Evolutionary conservation across 2,329 filamentous ascomycete genomes (phyloP).

Genomic region (Truncatella angustata): DNA sequence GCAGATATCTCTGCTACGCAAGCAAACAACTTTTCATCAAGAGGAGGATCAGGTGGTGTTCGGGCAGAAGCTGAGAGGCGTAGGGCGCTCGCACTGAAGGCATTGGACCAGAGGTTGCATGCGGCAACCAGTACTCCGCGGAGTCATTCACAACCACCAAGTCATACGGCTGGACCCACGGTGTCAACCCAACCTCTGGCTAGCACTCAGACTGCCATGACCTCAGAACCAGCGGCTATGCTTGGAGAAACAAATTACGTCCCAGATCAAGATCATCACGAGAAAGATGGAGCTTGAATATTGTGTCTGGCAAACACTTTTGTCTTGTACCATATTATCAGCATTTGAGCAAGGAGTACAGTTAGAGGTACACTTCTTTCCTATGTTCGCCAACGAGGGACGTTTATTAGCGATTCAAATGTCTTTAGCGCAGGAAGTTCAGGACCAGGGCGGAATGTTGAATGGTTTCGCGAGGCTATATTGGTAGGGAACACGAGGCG

Average conservation of each 20-base stretch:
- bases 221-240: slow-evolving; percentile 51
- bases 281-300: slow-evolving; percentile 24
- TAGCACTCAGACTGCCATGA: slow-evolving; percentile 57
- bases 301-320: background rate
- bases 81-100: slow-evolving; percentile 84
- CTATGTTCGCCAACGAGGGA: too few species aligned
- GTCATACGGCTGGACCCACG: slow-evolving; percentile 50
- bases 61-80: slow-evolving; percentile 90
- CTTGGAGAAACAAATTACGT: slow-evolving; percentile 70
- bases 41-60: slow-evolving; percentile 63
- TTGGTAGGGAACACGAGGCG: too few species aligned
- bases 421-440: slow-evolving; percentile 2
- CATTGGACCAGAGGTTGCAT: slow-evolving; percentile 86
- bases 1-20: slow-evolving; percentile 75
- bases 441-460: background rate
- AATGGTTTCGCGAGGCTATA: background rate
- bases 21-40: slow-evolving; percentile 58
- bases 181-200: slow-evolving; percentile 56
- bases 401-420: background rate
- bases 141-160: slow-evolving; percentile 35
- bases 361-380: slow-evolving; percentile 14
- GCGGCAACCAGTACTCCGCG: slow-evolving; percentile 60
- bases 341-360: slow-evolving; percentile 23
- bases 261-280: slow-evolving; percentile 55
- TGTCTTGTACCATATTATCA: slow-evolving; percentile 22